Conservation (phyloP, 2,329 filamentous ascomycete species). For the Epichloe hybrida region DNA sequence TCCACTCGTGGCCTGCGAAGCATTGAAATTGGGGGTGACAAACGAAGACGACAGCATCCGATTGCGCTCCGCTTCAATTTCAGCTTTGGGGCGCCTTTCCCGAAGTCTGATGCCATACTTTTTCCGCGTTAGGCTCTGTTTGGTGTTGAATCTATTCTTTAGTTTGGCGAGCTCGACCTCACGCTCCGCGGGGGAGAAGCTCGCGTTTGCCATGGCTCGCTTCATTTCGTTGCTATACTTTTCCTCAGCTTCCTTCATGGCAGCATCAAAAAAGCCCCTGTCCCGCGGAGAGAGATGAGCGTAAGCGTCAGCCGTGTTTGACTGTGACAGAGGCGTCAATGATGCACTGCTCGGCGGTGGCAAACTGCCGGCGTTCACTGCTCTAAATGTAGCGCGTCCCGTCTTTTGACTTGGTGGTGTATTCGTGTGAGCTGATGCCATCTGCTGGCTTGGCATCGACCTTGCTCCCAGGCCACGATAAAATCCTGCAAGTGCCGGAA, state of each 20-base stretch:
- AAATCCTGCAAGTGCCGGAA: constrained; percentile 1
- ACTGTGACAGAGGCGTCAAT: not conserved
- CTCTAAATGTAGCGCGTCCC: not conserved
- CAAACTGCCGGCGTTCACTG: not conserved
- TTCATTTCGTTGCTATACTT: constrained; percentile 28
- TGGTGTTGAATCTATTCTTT: constrained; percentile 40
- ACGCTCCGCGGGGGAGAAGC: constrained; percentile 22
- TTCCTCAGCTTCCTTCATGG: constrained; percentile 18
- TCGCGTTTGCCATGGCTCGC: constrained; percentile 19
- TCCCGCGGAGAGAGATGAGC: constrained; percentile 24
- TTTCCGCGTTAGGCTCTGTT: constrained; percentile 42
- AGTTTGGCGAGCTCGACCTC: constrained; percentile 26
- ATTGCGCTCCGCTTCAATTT: constrained; percentile 31
- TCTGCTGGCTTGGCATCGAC: not conserved
- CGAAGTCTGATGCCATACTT: constrained; percentile 43
- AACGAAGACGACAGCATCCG: constrained; percentile 15
- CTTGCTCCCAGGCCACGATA: not conserved
- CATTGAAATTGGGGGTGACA: not conserved
- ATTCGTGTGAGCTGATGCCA: not conserved
- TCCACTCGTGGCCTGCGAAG: not conserved
- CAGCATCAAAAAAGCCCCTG: constrained; percentile 13
- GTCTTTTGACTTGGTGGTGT: not conserved
- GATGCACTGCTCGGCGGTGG: not conserved
- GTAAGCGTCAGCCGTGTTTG: constrained; percentile 24
- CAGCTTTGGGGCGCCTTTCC: constrained; percentile 31